phyloP scores from a whole-genome alignment of 805 yeast species.

The Yamadazyma takamatsuzukensis region DNA sequence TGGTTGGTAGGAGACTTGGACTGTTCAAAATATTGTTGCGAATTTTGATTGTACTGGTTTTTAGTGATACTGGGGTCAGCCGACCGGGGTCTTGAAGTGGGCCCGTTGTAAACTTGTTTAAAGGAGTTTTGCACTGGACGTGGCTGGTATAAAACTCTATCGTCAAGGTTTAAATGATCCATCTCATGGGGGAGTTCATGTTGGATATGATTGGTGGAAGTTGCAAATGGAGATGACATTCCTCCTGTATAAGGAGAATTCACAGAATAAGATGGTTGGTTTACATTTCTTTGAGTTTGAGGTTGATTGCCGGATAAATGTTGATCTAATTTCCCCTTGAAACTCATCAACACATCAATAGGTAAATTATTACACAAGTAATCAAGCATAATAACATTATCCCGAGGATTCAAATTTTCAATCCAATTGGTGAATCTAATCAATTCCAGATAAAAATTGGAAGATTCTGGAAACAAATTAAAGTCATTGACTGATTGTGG shows the following conservation, averaged over 20 bases:
- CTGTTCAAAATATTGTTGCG: slow-evolving; percentile 26
- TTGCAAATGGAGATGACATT: slow-evolving; percentile 3
- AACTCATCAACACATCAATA: slow-evolving; percentile 48
- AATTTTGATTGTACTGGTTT: too few species aligned
- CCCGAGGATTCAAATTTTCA: slow-evolving; percentile 46
- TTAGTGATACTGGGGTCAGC: slow-evolving; percentile 40
- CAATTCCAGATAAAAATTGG: slow-evolving; percentile 46
- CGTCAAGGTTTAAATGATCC: slow-evolving; percentile 14
- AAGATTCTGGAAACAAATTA: slow-evolving; percentile 8
- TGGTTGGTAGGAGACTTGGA: slow-evolving; percentile 40
- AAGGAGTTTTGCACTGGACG: slow-evolving; percentile 35
- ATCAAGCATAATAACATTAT: slow-evolving; percentile 51
- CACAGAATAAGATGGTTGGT: too few species aligned
- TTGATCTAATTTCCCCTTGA: slow-evolving; percentile 45
- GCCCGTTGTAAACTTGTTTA: slow-evolving; percentile 6
- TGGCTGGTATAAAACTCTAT: slow-evolving; percentile 31
- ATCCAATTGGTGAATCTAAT: slow-evolving; percentile 50
- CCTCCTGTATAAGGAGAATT: too few species aligned
- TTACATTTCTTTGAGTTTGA: slow-evolving; percentile 7
- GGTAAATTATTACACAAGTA: slow-evolving; percentile 49
- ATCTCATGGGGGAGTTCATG: slow-evolving; percentile 3
- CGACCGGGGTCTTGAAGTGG: slow-evolving; percentile 38
- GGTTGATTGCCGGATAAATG: slow-evolving; percentile 17
- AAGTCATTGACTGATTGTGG: slow-evolving; percentile 44
- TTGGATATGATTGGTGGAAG: slow-evolving; percentile 1